A percentile compares a stretch with the other conserved stretches of the same genome.
These are phyloP conservation scores for Dillenia turbinata DNA, from an alignment of 164 flowering plant species.

Conservation along the genomic window DNA sequence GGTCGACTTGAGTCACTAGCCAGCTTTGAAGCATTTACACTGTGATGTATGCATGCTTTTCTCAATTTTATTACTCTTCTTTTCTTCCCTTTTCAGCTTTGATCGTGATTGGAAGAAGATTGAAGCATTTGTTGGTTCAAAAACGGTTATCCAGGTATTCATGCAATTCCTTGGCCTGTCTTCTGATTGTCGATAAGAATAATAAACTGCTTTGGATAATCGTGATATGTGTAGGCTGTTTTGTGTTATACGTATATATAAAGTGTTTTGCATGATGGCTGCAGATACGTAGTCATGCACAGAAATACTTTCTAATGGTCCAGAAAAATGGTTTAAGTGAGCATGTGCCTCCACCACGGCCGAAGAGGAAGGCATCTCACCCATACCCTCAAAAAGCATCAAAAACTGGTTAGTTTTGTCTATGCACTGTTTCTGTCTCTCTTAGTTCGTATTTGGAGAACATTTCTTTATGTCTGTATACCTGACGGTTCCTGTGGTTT, in stretches of 20 bases:
- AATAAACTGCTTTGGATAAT: too few species aligned
- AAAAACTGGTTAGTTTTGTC: conserved; percentile 50
- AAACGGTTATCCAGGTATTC: conserved; percentile 85
- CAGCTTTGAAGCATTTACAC: too few species aligned
- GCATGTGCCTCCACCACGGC: conserved; percentile 94
- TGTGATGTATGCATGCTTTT: too few species aligned
- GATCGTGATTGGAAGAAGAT: conserved; percentile 99
- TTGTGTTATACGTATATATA: not conserved
- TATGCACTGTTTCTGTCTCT: not conserved
- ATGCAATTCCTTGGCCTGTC: too few species aligned
- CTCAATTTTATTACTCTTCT: too few species aligned
- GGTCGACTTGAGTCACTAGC: too few species aligned
- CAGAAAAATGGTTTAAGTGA: conserved; percentile 82
- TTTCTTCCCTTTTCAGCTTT: conserved; percentile 38
- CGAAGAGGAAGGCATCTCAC: conserved; percentile 92
- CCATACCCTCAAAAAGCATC: conserved; percentile 94
- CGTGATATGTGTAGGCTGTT: too few species aligned
- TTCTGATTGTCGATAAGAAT: too few species aligned
- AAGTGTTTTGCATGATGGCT: not conserved
- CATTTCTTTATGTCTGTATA: not conserved
- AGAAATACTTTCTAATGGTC: conserved; percentile 85
- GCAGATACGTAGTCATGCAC: conserved; percentile 97
- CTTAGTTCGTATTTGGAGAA: not conserved
- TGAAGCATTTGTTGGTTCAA: conserved; percentile 95
- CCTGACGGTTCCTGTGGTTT: conserved; percentile 37